Evolutionary conservation across 345 rosid genomes (phyloP).

Genomic region (Alliaria petiolata): DNA sequence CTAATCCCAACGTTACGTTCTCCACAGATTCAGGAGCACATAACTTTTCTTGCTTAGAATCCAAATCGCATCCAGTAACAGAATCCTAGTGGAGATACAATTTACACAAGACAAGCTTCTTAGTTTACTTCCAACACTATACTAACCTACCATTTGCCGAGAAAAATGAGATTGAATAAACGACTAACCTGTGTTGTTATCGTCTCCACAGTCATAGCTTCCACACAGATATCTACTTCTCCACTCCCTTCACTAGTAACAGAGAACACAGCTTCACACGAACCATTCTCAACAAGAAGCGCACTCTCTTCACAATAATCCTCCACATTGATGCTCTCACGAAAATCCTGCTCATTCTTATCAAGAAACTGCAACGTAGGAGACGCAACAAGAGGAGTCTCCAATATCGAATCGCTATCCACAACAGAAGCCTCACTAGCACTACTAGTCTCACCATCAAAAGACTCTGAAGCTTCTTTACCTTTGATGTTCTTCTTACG

Average conservation of each 20-base stretch:
- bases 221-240: constrained; percentile 17
- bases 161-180: not conserved
- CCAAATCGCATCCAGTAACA: constrained; percentile 5
- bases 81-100: constrained; percentile 27
- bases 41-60: constrained; percentile 14
- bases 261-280: constrained; percentile 31
- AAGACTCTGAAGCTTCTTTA: constrained; percentile 8
- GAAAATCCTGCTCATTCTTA: constrained; percentile 38
- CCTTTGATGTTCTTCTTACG: constrained; percentile 30
- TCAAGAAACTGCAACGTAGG: constrained; percentile 28
- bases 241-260: constrained; percentile 39
- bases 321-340: constrained; percentile 29
- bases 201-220: constrained; percentile 3
- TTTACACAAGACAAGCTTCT: constrained; percentile 10
- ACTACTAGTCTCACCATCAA: not conserved
- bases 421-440: not conserved
- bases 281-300: constrained; percentile 31
- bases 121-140: not conserved
- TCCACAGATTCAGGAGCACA: constrained; percentile 29
- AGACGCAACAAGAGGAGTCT: constrained; percentile 36
- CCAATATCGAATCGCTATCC: constrained; percentile 23
- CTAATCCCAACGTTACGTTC: not conserved
- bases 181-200: constrained; percentile 15
- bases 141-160: not conserved
- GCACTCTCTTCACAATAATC: constrained; percentile 37